Evolutionary conservation across 2,329 filamentous ascomycete species (phyloP), one percentile per base, ranked within the genome.

Genomic region (Aureobasidium sp.): DNA sequence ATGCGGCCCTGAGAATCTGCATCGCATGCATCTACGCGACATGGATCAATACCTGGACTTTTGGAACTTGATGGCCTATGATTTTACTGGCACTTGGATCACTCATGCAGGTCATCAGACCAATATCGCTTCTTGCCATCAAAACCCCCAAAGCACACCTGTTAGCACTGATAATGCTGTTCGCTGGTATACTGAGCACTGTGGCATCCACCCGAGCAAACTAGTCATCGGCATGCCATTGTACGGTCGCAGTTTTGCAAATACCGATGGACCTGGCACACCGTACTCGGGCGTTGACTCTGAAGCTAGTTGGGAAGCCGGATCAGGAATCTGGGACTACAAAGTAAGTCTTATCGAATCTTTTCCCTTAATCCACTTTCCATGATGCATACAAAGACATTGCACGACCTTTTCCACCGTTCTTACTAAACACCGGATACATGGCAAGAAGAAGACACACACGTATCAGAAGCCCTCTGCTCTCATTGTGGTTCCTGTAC

Each of bases 151-250:
- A 1, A 79, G 81, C 58, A 97, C 93, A 0, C 91, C 91, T 0
- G 96, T 92, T 77, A 90, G 84, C 75, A 90, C 88, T 2, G 78
- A 84, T 4, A 78, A 81, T 0, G 91, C 92, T 0, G 77, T 97
- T 7, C 77, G 85, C 14, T 81, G 85, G 68, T 97, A 97, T 76
- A 78, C 83, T 17, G 71, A 76, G 1, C 81, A 82, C 4, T 86
- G 87, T 8, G 77, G 78, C 7, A 85, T 97, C 0, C 70, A 81
- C 0, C 72, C 85, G 0, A 71, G 79, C 64, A 97, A 96, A 76
- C 84, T 97, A 60, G 89, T 96, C 3, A 74, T 97, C 15, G 92
- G 93, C 2, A 93, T 97, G 88, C 92, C 93, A 2, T 78, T 97
- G 14, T 97, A 97, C 72, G 93, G 93, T 1, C 88, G 91, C 39